A percentile compares a stretch with the other conserved stretches of the same genome.
phyloP scores from a whole-genome alignment of 1,284 basidiomycete species.

The Cryptococcus deneoformans region DNA sequence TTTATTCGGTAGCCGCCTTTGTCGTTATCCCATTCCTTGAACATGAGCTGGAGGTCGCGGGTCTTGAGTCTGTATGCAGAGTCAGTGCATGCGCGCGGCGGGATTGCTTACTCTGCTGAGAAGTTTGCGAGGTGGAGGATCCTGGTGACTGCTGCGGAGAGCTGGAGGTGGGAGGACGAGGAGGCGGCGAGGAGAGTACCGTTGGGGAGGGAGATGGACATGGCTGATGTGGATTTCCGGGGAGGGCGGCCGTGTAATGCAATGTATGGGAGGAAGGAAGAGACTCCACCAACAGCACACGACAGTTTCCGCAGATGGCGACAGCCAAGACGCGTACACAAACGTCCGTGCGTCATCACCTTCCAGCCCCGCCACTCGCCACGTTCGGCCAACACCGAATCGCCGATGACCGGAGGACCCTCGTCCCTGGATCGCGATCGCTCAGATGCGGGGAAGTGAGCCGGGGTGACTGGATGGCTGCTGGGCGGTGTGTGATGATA shows the following conservation, averaged over 20 bases:
- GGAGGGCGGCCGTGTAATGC: background rate
- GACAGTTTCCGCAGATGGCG: no score
- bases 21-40: constrained; percentile 81
- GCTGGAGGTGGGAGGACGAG: constrained; percentile 38
- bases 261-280: background rate
- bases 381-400: background rate
- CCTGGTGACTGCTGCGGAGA: constrained; percentile 92
- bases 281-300: background rate
- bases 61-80: constrained; percentile 68
- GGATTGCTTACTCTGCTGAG: constrained; percentile 61
- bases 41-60: constrained; percentile 87
- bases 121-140: constrained; percentile 91
- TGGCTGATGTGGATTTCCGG: constrained; percentile 4
- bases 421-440: background rate
- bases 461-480: no score
- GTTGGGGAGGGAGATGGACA: constrained; percentile 49
- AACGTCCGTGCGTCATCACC: background rate
- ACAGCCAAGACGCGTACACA: background rate
- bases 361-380: background rate
- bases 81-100: no score
- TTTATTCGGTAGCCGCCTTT: constrained; percentile 97
- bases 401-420: background rate
- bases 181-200: constrained; percentile 39
- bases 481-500: background rate
- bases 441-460: background rate